Base-by-base conservation (phyloP, 371 early-diverging fungal species). In the Mortierella sp. region DNA sequence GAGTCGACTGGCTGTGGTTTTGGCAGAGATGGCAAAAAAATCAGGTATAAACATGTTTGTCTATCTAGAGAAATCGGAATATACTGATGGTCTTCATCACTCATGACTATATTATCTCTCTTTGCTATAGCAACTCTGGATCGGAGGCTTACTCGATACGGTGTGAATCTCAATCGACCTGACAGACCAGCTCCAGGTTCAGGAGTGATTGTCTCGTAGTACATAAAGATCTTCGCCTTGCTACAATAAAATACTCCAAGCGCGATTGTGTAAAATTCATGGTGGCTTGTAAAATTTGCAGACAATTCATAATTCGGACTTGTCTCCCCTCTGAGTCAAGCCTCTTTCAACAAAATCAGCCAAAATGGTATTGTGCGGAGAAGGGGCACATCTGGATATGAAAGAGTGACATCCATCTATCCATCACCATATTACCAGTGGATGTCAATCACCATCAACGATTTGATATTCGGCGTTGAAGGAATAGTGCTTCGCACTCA, bases 121-220 rank as follows among this genome's bases (percentile, higher is more conserved):
- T 34, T 37, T 26, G 13, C 22, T 60, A 22, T 65, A 68, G 78
- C 68, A 10, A 63, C 64, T 15, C 42, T 79, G 40, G 74, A 73
- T 60, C 63, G 67, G 7, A 61, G 67, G 31, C 57, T 79, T 28
- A 60, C 80, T 40, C 70, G 80, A 32, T 70, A 73, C 37, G 74
- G 68, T 1, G 80, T 79, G 32, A 79, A 79, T 15, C 64, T 79
- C 49, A 79, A 79, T 51, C 55, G 45, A 7, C 68, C 61, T 1
- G 73, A 73, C 15, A 53, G 43, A 10, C 26, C 35, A 42, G 19
- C 61, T 2, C 26, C 61, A 32, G 19, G 45, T 0, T 22, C 70
- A 12, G 51, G 64, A 23, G 37, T 62, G 32, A 2, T 58, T 6
- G 8, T 40, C 37, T 5, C 35, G 23, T 32, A 34, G 58, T 7